Base-by-base conservation (phyloP, 192 early-diverging fungal genomes). In the Obelidium mucronatum region DNA sequence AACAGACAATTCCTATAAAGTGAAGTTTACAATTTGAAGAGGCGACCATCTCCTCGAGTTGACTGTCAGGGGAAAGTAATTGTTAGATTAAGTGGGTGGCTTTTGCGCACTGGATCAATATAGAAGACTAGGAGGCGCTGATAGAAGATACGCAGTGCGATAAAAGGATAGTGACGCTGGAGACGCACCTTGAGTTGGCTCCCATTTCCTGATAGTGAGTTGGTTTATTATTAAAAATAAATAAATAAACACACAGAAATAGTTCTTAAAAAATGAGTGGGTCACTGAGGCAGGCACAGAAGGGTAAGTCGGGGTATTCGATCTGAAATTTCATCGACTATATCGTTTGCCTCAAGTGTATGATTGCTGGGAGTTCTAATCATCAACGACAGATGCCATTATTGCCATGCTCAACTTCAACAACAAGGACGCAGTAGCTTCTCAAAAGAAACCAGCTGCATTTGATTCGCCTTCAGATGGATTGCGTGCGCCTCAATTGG, bases 341-440 rank as follows among this genome's bases (percentile, higher is more conserved):
- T n/a, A n/a, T n/a, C n/a, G n/a, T n/a, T n/a, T n/a, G n/a, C n/a
- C n/a, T n/a, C n/a, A n/a, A n/a, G n/a, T n/a, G n/a, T n/a, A n/a
- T n/a, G n/a, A n/a, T n/a, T n/a, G n/a, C n/a, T n/a, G n/a, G n/a
- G n/a, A n/a, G n/a, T n/a, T n/a, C n/a, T n/a, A n/a, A n/a, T n/a
- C n/a, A n/a, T n/a, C 44, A 48, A 6, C 44, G 55, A 0, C 65
- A 96, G 95, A 89, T 70, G 92, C 93, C 40, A 88, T 97, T 42
- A 66, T 88, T 11, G 80, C 90, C 24, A 94, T 97, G 94, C 91
- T 97, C 55, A 93, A 94, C 81, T 85, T 96, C 68, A 97, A 97
- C 84, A 80, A 74, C 73, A 40, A 24, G 26, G 64, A 62, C 42
- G 79, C 58, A 13, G n/a, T 52, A 15, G 4, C 67, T 35, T 37